Evolutionary conservation across 2,329 filamentous ascomycete species (phyloP), one percentile per base, ranked within the genome.

Genomic region (Colletotrichum incanum): DNA sequence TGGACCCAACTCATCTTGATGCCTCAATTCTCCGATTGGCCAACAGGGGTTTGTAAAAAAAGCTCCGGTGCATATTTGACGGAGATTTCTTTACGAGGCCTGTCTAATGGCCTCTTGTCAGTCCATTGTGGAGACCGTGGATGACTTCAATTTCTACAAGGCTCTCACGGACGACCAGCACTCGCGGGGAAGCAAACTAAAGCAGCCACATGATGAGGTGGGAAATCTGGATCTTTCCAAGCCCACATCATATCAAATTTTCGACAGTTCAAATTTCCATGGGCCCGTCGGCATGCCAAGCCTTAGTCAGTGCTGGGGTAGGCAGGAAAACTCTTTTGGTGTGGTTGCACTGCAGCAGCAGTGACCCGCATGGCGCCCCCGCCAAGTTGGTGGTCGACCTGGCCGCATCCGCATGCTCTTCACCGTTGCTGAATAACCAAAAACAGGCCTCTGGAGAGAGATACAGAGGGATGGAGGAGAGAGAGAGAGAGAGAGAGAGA

Each of bases 1-100:
- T 71, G 68, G 65, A 67, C n/a, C 68, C 65, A 71, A 62, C 11
- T 37, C 65, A 60, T 50, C 45, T 55, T 54, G 55, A 41, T 52
- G 60, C 20, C 31, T 69, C 65, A 72, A 70, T 65, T 72, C 60
- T 70, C 70, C 70, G 70, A 72, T 72, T 72, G 70, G 70, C 20
- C 47, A 23, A 39, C 65, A 72, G 70, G 70, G 63, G 50, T 62
- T 47, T 52, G 16, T 6, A 2, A 28, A 43, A 69, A 70, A 72
- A 72, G 37, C 47, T 65, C 70, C 70, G 70, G 70, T 65, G 70
- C 70, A 70, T 65, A 70, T 60, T 65, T 49, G 54, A 72, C 60
- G 70, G 70, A 72, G 70, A 72, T 65, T 72, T 52, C 26, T 47
- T 55, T 39, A 47, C 28, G 66, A 61, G 64, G 70, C 70, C 39